Evolutionary conservation across 495 filamentous ascomycete species (phyloP).

Genomic region (Astrocystis sublimbata): DNA sequence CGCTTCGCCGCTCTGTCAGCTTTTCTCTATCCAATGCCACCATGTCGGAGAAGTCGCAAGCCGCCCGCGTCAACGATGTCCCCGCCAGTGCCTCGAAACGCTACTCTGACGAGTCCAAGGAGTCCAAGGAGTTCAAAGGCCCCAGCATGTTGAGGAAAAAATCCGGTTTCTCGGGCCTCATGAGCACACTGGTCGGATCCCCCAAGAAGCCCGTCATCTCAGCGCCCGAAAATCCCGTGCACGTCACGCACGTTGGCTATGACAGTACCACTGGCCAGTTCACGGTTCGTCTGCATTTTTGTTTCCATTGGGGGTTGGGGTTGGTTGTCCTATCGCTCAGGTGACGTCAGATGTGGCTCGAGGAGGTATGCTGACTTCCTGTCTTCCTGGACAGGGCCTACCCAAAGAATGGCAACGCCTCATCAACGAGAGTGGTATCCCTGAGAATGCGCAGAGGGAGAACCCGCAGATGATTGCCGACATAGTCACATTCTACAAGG

Average conservation of each 20-base stretch:
- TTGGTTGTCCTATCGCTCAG: constrained; percentile 17
- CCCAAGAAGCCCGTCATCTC: constrained; percentile 91
- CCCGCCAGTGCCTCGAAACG: constrained; percentile 66
- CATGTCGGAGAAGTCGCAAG: constrained; percentile 51
- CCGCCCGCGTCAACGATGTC: constrained; percentile 58
- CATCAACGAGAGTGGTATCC: constrained; percentile 93
- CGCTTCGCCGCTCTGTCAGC: constrained; percentile 78
- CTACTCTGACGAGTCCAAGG: constrained; percentile 80
- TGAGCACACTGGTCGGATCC: constrained; percentile 89
- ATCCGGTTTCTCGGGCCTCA: constrained; percentile 89
- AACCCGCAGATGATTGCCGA: constrained; percentile 93
- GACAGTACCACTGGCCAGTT: constrained; percentile 97
- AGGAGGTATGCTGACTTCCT: constrained; percentile 25
- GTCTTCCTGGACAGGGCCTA: constrained; percentile 62
- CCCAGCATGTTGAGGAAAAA: constrained; percentile 74
- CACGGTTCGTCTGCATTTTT: constrained; percentile 63
- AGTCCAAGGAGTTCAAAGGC: constrained; percentile 57
- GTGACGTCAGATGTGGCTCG: constrained; percentile 20
- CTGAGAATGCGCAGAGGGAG: constrained; percentile 91
- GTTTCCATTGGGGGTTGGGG: not conserved
- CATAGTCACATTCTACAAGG: constrained; percentile 94
- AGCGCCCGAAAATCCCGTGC: constrained; percentile 92
- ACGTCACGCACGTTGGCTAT: constrained; percentile 97
- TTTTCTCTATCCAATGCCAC: constrained; percentile 61
- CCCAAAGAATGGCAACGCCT: constrained; percentile 98